Base-by-base conservation (phyloP, 208 protist species). In the Leishmania amazonensis region DNA sequence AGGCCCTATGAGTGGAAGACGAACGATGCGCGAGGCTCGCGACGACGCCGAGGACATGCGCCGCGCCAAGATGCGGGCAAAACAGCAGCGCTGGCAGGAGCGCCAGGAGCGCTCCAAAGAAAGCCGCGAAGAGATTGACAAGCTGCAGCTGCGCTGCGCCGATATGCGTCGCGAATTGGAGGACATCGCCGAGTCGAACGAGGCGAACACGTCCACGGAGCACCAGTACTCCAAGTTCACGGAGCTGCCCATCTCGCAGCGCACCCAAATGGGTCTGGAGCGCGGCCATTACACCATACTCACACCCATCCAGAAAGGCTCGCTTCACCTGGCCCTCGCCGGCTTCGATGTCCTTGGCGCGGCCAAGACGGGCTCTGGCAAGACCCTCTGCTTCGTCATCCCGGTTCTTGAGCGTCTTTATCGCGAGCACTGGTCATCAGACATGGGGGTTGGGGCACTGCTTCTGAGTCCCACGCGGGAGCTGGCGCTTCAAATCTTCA, bases 401-500 rank as follows among this genome's bases (percentile, higher is more conserved):
- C 99, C 99, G 0, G 89, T 99, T 3, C 83, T 99, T 24, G 99
- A 99, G 90, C 77, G 81, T 21, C 91, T 99, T 13, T 98, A 93
- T 38, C 83, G 93, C 35, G 84, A 98, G 86, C 91, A 93, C 81
- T 99, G 98, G 97, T 90, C 91, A 6, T 49, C 82, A 4, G 80
- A 91, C 57, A 96, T 99, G 89, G 99, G 99, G 31, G 82, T 99
- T 9, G 99, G 99, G 19, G 99, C 98, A 15, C 83, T 99, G 40
- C 89, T 99, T 65, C 91, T 99, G 15, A 96, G 98, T 75, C 99
- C 99, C 13, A 99, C 99, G 0, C 91, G 99, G 73, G 99, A 99
- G 87, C 96, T 99, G 3, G 97, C 97, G 31, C 80, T 96, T 80
- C 99, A 99, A 93, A 99, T 99, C 73, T 99, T 99, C 89, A 99